Conservation (phyloP, 768 basidiomycete genomes). For the Collybia sordida region DNA sequence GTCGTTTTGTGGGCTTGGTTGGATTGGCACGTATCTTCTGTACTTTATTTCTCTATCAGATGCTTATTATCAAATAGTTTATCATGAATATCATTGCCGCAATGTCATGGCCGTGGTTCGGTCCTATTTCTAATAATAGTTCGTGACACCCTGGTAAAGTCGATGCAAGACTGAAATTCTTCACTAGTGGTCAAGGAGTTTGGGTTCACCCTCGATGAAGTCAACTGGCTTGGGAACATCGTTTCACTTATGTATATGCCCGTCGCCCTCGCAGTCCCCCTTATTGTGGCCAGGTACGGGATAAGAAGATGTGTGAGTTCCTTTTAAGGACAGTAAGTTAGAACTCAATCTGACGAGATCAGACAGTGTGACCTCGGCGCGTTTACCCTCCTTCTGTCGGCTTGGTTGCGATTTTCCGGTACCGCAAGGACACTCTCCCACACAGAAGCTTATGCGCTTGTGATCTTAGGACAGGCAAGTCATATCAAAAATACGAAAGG, state of each 20-base stretch:
- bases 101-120: conserved; percentile 82
- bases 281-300: conserved; percentile 57
- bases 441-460: conserved; percentile 56
- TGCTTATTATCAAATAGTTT: conserved; percentile 36
- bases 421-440: conserved; percentile 54
- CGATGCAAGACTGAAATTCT: not conserved
- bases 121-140: conserved; percentile 77
- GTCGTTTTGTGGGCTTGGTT: conserved; percentile 62
- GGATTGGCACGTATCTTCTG: conserved; percentile 50
- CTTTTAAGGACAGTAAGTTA: not conserved
- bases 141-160: conserved; percentile 8
- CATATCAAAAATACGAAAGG: not conserved
- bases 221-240: conserved; percentile 82
- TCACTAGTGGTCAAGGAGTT: conserved; percentile 61
- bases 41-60: not conserved
- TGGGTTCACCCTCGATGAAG: conserved; percentile 63
- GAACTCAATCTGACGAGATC: not conserved
- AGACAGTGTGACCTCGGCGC: conserved; percentile 65
- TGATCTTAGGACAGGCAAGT: conserved; percentile 70
- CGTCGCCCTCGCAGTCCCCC: conserved; percentile 56
- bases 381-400: conserved; percentile 52
- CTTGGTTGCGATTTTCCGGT: conserved; percentile 79
- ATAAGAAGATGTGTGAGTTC: conserved; percentile 59
- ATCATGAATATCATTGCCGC: conserved; percentile 61
- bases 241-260: conserved; percentile 64